Evolutionary conservation across 2,329 filamentous ascomycete genomes (phyloP).

Genomic region (Lasiodiplodia theobromae): DNA sequence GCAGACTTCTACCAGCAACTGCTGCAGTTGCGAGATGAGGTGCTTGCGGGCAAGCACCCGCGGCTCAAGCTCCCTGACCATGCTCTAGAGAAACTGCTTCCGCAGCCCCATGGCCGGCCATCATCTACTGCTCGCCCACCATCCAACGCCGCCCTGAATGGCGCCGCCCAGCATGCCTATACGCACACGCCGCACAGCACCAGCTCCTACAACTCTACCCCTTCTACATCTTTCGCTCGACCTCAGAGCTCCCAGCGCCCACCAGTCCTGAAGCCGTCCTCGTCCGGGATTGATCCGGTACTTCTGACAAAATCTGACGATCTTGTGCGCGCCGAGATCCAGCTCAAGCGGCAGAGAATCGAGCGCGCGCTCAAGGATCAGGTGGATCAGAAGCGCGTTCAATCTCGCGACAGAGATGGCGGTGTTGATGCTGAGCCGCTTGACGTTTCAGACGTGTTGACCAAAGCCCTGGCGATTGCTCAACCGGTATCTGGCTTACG

Average conservation of each 20-base stretch:
- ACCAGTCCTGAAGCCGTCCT: slow-evolving; percentile 51
- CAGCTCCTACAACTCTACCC: slow-evolving; percentile 35
- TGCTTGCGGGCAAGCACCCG: slow-evolving; percentile 78
- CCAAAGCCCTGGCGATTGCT: slow-evolving; percentile 74
- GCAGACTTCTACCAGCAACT: slow-evolving; percentile 75
- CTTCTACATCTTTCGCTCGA: slow-evolving; percentile 25
- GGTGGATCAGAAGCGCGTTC: slow-evolving; percentile 68
- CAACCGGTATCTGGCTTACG: slow-evolving; percentile 69
- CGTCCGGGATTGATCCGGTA: slow-evolving; percentile 79
- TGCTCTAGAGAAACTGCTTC: slow-evolving; percentile 54
- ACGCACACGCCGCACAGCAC: slow-evolving; percentile 21
- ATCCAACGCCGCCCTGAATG: slow-evolving; percentile 26
- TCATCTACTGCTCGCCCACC: slow-evolving; percentile 35
- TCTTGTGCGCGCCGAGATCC: slow-evolving; percentile 80
- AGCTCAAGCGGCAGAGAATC: slow-evolving; percentile 79
- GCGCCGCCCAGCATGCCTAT: slow-evolving; percentile 12
- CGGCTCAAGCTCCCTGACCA: slow-evolving; percentile 65
- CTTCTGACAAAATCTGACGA: slow-evolving; percentile 86
- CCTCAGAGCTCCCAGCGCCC: slow-evolving; percentile 22
- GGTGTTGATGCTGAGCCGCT: slow-evolving; percentile 56
- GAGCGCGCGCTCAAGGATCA: slow-evolving; percentile 81
- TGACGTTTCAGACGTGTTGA: slow-evolving; percentile 52
- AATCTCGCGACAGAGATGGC: slow-evolving; percentile 56
- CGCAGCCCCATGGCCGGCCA: slow-evolving; percentile 22
- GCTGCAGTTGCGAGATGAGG: slow-evolving; percentile 77